Base-by-base conservation (phyloP, 2,329 filamentous ascomycete genomes). In the Clarireedia monteithiana region DNA sequence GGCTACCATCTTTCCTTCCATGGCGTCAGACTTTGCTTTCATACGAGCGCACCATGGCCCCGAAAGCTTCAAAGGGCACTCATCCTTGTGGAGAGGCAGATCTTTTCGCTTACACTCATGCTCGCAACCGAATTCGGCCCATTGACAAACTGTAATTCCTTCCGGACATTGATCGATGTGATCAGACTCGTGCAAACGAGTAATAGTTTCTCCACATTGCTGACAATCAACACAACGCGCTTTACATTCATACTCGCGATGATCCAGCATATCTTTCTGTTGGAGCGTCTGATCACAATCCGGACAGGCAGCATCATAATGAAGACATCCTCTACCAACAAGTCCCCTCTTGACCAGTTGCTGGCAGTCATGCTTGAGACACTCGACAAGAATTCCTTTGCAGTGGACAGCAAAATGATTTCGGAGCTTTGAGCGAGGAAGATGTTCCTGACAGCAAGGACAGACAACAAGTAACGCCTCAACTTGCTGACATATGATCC, bases 401-500 rank as follows among this genome's bases (percentile, higher is more conserved):
- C 83, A 86, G 49, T 82, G 79, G 20, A 74, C 74, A 6, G 75
- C 74, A 42, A 82, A 74, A 63, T 86, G 83, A 26, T 74, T 73
- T 62, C 79, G 74, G 7, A 85, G 73, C 26, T 77, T 72, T 44
- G 81, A 79, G 7, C 83, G 75, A 5, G 77, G 72, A 48, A 81
- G 69, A 9, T 76, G 70, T 40, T 74, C 69, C 39, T 70, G 67
- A 66, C 83, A 86, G 7, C 80, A 80, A 38, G 83, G 82, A 55
- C 83, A 86, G 57, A 76, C 75, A 49, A 84, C 83, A 26, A 74
- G 69, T 10, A 86, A 73, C 57, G 73, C 77, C 60, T 84, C 82
- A 20, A 86, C 77, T 66, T 85, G 81, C 20, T 83, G 83, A 45
- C 75, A 71, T 46, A 86, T 72, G 42, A 86, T 73, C 55, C 73